Percentiles rank a stretch among this genome's conserved stretches.
Conservation (phyloP, 441 rosid genomes). For the Adansonia gregorii region DNA sequence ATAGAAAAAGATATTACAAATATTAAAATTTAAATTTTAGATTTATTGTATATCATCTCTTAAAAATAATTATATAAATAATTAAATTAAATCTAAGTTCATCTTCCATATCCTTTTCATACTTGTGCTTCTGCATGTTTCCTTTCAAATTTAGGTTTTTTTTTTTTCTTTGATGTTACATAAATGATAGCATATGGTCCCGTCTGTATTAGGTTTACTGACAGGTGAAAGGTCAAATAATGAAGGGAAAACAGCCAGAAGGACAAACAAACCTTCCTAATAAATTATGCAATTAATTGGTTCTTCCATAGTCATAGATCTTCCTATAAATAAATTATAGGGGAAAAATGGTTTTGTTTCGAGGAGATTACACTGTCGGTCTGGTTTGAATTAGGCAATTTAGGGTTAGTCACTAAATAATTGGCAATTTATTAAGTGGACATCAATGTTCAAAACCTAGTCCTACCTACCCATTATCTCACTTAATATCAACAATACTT, state of each 20-base stretch:
- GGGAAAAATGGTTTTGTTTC: background rate
- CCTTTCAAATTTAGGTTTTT: background rate
- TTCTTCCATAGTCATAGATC: background rate
- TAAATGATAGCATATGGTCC: slow-evolving; percentile 8
- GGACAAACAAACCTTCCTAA: background rate
- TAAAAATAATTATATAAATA: background rate
- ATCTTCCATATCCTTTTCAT: background rate
- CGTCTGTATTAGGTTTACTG: background rate
- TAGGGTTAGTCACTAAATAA: slow-evolving; percentile 20
- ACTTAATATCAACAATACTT: background rate
- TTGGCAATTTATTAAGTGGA: background rate
- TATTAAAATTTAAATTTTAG: no score
- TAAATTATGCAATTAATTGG: background rate
- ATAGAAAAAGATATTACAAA: no score
- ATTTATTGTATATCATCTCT: background rate
- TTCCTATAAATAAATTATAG: background rate
- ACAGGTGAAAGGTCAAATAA: slow-evolving; percentile 2
- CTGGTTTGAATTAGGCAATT: slow-evolving; percentile 11
- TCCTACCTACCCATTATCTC: slow-evolving; percentile 29
- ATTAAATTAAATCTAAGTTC: background rate
- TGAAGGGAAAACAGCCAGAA: background rate
- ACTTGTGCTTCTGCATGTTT: slow-evolving; percentile 10
- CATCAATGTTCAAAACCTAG: slow-evolving; percentile 33
- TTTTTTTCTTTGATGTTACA: background rate
- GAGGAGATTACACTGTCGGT: background rate